Conservation (phyloP, 1,284 basidiomycete genomes). For the Bondarzewia mesenterica region DNA sequence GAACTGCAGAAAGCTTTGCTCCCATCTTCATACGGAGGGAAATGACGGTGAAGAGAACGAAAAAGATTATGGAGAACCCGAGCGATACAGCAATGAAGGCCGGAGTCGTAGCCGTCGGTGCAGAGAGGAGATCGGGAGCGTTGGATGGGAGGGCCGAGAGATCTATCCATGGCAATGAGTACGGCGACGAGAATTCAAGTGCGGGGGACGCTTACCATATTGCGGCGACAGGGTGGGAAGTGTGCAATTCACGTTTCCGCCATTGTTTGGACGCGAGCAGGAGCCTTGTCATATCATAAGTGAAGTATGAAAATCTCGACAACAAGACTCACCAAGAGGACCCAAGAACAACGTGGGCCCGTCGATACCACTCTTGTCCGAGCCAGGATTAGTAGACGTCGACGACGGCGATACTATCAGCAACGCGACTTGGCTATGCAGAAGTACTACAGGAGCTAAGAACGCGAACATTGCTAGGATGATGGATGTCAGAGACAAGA, state of each 20-base stretch:
- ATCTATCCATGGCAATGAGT: conserved; percentile 32
- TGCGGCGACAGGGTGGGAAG: conserved; percentile 44
- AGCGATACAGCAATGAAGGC: conserved; percentile 59
- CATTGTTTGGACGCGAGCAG: conserved; percentile 48
- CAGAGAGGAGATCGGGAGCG: conserved; percentile 48
- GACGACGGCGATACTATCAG: conserved; percentile 56
- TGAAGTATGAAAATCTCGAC: not conserved
- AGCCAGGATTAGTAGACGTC: conserved; percentile 33
- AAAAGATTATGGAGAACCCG: conserved; percentile 54
- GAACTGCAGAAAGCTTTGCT: conserved; percentile 33
- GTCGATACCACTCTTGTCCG: conserved; percentile 39
- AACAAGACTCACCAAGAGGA: conserved; percentile 41
- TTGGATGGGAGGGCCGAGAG: conserved; percentile 50
- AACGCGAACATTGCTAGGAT: conserved; percentile 60
- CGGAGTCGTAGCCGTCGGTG: conserved; percentile 55
- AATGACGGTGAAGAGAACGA: conserved; percentile 56
- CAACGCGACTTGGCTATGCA: conserved; percentile 55
- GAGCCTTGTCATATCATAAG: conserved; percentile 41
- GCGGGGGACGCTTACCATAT: conserved; percentile 40
- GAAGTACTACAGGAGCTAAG: conserved; percentile 51
- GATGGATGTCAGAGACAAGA: conserved; percentile 56
- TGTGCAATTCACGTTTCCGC: conserved; percentile 47
- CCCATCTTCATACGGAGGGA: conserved; percentile 63
- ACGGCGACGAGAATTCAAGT: not conserved
- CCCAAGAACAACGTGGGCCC: conserved; percentile 67